Evolutionary conservation across 768 basidiomycete species (phyloP), one percentile per base, ranked within the genome.

Genomic region (Boletus barrowsii): DNA sequence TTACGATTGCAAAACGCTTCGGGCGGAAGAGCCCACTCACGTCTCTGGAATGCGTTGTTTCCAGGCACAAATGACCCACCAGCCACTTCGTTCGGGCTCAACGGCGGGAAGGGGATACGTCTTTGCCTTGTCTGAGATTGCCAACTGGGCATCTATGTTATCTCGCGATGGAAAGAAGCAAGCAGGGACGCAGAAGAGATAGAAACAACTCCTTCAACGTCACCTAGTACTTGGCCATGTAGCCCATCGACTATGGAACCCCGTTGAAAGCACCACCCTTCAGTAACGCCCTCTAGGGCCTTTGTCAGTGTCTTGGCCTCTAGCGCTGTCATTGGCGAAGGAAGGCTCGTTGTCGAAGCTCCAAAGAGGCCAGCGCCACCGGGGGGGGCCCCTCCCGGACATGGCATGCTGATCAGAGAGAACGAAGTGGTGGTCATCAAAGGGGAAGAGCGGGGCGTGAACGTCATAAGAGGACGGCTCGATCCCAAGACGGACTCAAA

Each of bases 1-100:
- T 68, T 45, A 57, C 51, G 0, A 47, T 73, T 36, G 72, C 70
- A 10, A 74, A 63, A 54, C 61, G 54, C n/a, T 74, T 70, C 26
- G 68, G 61, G 8, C 59, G n/a, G n/a, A n/a, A n/a, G n/a, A n/a
- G n/a, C n/a, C n/a, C n/a, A n/a, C n/a, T n/a, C n/a, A n/a, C n/a
- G n/a, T n/a, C n/a, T n/a, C n/a, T n/a, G n/a, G n/a, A n/a, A n/a
- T n/a, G n/a, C n/a, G n/a, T n/a, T n/a, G n/a, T n/a, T n/a, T n/a
- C n/a, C n/a, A n/a, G n/a, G n/a, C n/a, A n/a, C n/a, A n/a, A n/a
- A n/a, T n/a, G n/a, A n/a, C n/a, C n/a, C n/a, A n/a, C n/a, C n/a
- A n/a, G n/a, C n/a, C n/a, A n/a, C n/a, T n/a, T n/a, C n/a, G n/a
- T n/a, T n/a, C n/a, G n/a, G n/a, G n/a, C n/a, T 72, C 15, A 68